phyloP scores from a whole-genome alignment of 2,329 filamentous ascomycete genomes.

The Epichloe festucae region DNA sequence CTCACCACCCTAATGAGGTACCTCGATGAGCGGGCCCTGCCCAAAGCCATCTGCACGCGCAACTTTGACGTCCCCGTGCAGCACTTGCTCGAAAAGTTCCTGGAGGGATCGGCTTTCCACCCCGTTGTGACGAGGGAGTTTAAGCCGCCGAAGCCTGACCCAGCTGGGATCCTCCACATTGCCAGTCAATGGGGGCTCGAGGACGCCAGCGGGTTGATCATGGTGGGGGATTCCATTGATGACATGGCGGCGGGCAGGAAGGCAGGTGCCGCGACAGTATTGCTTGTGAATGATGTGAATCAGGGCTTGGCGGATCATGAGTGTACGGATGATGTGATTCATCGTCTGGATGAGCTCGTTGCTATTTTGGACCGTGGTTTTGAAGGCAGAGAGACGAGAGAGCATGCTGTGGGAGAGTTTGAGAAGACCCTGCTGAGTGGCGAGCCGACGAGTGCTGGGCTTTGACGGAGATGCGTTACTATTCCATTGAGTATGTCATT shows the following conservation, averaged over 20 bases:
- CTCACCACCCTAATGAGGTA: conserved; percentile 69
- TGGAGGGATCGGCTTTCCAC: conserved; percentile 51
- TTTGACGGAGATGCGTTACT: not conserved
- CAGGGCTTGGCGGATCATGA: conserved; percentile 53
- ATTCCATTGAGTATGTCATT: not conserved
- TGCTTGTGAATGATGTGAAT: conserved; percentile 78
- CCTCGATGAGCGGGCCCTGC: conserved; percentile 52
- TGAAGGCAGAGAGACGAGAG: conserved; percentile 30
- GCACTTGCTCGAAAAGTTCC: conserved; percentile 63
- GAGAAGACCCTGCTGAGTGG: not conserved
- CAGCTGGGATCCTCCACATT: conserved; percentile 79
- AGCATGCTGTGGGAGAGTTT: not conserved
- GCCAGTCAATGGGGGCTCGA: conserved; percentile 58
- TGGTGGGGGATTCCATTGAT: conserved; percentile 73
- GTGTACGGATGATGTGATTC: conserved; percentile 65
- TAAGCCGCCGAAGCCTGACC: conserved; percentile 72
- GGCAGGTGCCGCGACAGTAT: conserved; percentile 81
- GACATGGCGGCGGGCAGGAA: conserved; percentile 79
- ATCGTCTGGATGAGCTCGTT: conserved; percentile 62
- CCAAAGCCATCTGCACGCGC: conserved; percentile 81
- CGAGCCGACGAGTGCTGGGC: conserved; percentile 3
- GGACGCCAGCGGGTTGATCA: conserved; percentile 38
- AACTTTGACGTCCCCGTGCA: conserved; percentile 77
- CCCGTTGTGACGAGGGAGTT: conserved; percentile 81
- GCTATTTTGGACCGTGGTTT: conserved; percentile 65